These are phyloP conservation scores for Trichoderma arundinaceum DNA, from an alignment of 2,329 filamentous ascomycete species.

Conservation along the genomic window DNA sequence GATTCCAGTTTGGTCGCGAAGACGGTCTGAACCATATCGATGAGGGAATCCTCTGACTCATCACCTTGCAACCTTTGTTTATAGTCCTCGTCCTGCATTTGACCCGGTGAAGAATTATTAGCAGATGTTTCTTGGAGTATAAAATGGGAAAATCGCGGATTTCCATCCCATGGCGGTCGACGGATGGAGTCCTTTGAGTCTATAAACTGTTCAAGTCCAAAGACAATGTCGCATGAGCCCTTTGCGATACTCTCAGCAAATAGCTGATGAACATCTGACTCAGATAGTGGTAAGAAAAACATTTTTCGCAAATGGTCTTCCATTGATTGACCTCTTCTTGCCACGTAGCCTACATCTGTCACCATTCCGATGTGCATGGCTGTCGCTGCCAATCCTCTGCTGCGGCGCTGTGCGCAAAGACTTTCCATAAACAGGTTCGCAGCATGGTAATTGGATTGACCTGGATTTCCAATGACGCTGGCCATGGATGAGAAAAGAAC, in stretches of 20 bases:
- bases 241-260: not conserved
- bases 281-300: not conserved
- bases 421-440: no score
- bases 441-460: no score
- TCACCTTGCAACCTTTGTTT: not conserved
- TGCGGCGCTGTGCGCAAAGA: no score
- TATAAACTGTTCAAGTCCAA: not conserved
- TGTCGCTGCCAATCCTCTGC: no score
- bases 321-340: not conserved
- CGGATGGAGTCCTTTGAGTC: no score
- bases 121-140: not conserved
- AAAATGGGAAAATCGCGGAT: not conserved
- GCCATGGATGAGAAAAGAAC: no score
- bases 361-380: conserved; percentile 39
- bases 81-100: not conserved
- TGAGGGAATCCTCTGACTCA: not conserved
- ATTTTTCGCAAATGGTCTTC: conserved; percentile 32
- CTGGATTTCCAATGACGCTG: no score
- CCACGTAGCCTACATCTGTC: conserved; percentile 48
- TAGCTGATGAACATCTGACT: not conserved
- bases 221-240: not conserved
- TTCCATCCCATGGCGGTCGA: not conserved
- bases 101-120: not conserved
- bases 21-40: not conserved
- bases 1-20: not conserved